Base-by-base conservation (phyloP, 108 stramenopile species). In the Epipyxis sp. region DNA sequence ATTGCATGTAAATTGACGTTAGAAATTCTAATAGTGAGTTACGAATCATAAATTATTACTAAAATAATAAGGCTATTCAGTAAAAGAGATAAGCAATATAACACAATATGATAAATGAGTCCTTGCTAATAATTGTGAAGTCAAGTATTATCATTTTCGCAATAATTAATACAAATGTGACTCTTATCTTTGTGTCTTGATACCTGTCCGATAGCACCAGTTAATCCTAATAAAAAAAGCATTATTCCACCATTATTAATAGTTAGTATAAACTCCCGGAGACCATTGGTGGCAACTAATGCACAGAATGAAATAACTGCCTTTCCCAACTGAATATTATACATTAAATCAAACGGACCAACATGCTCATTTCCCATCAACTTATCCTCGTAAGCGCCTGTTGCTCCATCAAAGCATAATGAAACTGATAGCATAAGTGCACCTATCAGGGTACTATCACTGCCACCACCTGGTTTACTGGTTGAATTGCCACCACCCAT, bases 351-450 rank as follows among this genome's bases (percentile, higher is more conserved):
- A 84, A 98, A 98, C 43, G 97, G 97, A 42, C 92, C 94, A 35
- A 98, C 95, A 42, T 90, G 90, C 80, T 95, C 92, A 35, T 93
- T 94, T 50, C 87, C 86, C 97, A 98, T 98, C 76, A 98, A 93
- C 83, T 96, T 96, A 87, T 98, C 97, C 84, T 98, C 97, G 86
- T 98, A 98, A 1, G 97, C 97, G 27, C 97, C 97, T 39, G 97
- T 98, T 2, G 94, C 95, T 29, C 97, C 97, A 80, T 96, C 97
- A 80, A 96, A 98, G 87, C 94, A 96, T 35, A 98, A 87, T 1
- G 93, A 94, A 46, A 96, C 83, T 69, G 96, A 96, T 25, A 98
- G 89, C 69, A 98, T 87, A 35, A 92, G 58, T 35, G 94, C 87
- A 27, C 95, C 96, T 81, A 95, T 77, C 37, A 92, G 50, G 86